Evolutionary conservation across 1,284 basidiomycete genomes (phyloP).

Genomic region (Trametes sp.): DNA sequence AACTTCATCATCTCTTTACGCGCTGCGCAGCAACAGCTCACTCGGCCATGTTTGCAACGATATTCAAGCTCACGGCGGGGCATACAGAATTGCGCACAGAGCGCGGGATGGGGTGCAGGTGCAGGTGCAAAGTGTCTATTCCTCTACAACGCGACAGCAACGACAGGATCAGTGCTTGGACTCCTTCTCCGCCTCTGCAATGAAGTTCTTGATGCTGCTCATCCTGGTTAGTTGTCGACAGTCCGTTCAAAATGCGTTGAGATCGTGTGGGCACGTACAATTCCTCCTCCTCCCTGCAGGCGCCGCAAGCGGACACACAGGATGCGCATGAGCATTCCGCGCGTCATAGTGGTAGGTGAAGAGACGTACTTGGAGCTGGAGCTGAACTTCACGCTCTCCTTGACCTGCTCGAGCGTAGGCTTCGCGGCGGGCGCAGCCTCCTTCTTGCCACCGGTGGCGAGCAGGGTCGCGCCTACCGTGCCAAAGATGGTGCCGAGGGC

Average conservation of each 20-base stretch:
- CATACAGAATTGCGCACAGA: conserved; percentile 8
- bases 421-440: conserved; percentile 48
- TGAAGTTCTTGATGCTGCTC: conserved; percentile 77
- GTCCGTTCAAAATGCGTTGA: conserved; percentile 32
- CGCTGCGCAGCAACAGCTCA: conserved; percentile 16
- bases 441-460: conserved; percentile 59
- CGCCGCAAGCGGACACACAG: conserved; percentile 7
- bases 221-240: conserved; percentile 53
- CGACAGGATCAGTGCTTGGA: conserved; percentile 35
- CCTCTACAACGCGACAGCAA: conserved; percentile 26
- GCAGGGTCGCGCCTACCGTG: conserved; percentile 58
- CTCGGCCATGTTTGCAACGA: no score
- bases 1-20: conserved; percentile 20
- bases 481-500: conserved; percentile 68
- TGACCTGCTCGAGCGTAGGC: conserved; percentile 58
- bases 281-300: conserved; percentile 68
- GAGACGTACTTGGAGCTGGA: conserved; percentile 70
- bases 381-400: conserved; percentile 65
- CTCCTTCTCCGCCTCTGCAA: conserved; percentile 82
- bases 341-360: conserved; percentile 16
- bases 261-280: conserved; percentile 60
- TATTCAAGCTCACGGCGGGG: background rate
- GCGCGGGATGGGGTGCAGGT: background rate
- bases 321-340: conserved; percentile 9
- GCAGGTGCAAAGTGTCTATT: conserved; percentile 28